These are phyloP conservation scores for Sphaerostilbella broomeana DNA, from an alignment of 2,329 filamentous ascomycete species.

Conservation along the genomic window DNA sequence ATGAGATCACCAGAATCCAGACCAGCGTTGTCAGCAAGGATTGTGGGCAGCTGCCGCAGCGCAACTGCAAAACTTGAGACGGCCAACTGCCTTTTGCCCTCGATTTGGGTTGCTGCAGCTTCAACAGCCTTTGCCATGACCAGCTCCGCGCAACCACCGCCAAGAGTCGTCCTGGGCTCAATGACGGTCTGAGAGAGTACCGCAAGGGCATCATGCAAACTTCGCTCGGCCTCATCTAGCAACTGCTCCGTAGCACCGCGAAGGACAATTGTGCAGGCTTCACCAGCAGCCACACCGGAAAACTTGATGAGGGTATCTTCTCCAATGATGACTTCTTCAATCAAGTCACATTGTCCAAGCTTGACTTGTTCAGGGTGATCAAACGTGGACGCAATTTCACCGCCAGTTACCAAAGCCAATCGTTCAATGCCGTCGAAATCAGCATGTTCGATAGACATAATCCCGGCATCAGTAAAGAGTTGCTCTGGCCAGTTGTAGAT, in stretches of 20 bases:
- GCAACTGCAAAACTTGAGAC: slow-evolving; percentile 86
- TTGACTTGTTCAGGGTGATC: slow-evolving; percentile 97
- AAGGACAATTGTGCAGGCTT: slow-evolving; percentile 94
- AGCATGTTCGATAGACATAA: slow-evolving; percentile 97
- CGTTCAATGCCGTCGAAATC: slow-evolving; percentile 98
- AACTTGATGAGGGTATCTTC: slow-evolving; percentile 98
- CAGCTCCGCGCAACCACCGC: slow-evolving; percentile 97
- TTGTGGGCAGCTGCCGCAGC: slow-evolving; percentile 88
- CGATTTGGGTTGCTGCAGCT: slow-evolving; percentile 83
- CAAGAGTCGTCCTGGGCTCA: slow-evolving; percentile 88
- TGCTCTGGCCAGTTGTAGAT: slow-evolving; percentile 99
- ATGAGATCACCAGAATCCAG: slow-evolving; percentile 93
- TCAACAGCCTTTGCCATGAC: slow-evolving; percentile 98
- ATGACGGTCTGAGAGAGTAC: slow-evolving; percentile 95
- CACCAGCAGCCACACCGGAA: slow-evolving; percentile 86
- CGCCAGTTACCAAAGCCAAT: slow-evolving; percentile 87
- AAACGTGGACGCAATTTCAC: slow-evolving; percentile 95
- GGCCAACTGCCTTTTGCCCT: slow-evolving; percentile 93
- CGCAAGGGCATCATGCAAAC: slow-evolving; percentile 89
- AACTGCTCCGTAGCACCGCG: slow-evolving; percentile 95
- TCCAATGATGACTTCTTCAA: slow-evolving; percentile 97
- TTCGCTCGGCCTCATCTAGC: slow-evolving; percentile 92
- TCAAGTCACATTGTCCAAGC: slow-evolving; percentile 87
- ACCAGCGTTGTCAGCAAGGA: slow-evolving; percentile 94
- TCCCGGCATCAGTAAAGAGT: slow-evolving; percentile 94